Evolutionary conservation across 345 rosid species (phyloP).

Genomic region (Syzygium aromaticum): DNA sequence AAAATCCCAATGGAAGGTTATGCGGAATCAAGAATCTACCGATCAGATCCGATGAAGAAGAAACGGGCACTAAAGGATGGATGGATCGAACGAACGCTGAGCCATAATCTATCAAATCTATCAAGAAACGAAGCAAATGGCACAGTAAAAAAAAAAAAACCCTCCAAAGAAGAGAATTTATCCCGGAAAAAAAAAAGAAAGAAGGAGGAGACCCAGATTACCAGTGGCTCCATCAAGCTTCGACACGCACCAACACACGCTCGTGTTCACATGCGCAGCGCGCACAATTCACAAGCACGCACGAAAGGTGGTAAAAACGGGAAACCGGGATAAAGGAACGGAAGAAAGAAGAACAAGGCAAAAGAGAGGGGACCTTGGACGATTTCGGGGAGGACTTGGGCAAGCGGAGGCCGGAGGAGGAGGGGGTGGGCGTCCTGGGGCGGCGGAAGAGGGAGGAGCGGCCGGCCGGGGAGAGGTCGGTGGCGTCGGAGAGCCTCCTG

Average conservation of each 20-base stretch:
- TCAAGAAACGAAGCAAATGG: not conserved
- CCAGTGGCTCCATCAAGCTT: not conserved
- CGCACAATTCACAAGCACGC: not conserved
- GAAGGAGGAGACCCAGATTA: not conserved
- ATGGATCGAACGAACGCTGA: not conserved
- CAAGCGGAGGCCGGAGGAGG: slow-evolving; percentile 58
- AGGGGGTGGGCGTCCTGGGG: slow-evolving; percentile 48
- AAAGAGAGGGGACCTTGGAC: slow-evolving; percentile 38
- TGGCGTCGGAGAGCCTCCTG: slow-evolving; percentile 5
- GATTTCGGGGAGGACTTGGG: slow-evolving; percentile 44
- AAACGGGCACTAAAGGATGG: not conserved
- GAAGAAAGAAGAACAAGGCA: not conserved
- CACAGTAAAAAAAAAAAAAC: not conserved
- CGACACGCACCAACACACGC: not conserved
- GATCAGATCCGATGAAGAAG: slow-evolving; percentile 4
- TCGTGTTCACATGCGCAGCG: not conserved
- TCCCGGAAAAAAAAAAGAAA: not conserved
- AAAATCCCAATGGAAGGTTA: not conserved
- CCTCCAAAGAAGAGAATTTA: not conserved
- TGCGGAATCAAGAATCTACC: not conserved
- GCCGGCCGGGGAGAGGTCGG: slow-evolving; percentile 14
- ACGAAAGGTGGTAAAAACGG: not conserved
- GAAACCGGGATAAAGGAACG: not conserved
- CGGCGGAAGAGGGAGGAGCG: not conserved
- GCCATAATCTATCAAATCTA: not conserved